Evolutionary conservation across 331 rosid species (phyloP).

Genomic region (Quercus tomentella): DNA sequence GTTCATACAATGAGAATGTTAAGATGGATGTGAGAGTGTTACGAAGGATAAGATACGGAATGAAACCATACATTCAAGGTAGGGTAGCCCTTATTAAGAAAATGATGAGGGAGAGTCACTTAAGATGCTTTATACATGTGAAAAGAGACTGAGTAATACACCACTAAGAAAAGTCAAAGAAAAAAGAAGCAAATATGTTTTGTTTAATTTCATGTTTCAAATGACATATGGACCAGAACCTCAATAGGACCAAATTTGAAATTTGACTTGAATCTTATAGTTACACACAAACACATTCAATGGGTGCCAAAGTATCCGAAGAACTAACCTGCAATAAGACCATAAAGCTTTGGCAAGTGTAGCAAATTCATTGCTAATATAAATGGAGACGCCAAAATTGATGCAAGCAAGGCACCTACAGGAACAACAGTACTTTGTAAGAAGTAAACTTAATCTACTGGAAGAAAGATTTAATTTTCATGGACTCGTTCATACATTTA

Average conservation of each 20-base stretch:
- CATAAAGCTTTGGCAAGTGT: constrained; percentile 67
- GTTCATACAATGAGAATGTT: too few species aligned
- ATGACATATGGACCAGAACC: not conserved
- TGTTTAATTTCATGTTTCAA: not conserved
- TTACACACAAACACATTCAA: not conserved
- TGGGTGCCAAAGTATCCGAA: not conserved
- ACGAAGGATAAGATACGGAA: too few species aligned
- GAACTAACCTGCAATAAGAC: constrained; percentile 59
- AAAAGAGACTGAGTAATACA: too few species aligned
- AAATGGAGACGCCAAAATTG: constrained; percentile 61
- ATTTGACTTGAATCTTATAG: not conserved
- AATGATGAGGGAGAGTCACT: too few species aligned
- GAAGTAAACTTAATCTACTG: not conserved
- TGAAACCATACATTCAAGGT: too few species aligned
- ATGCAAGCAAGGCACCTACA: constrained; percentile 76
- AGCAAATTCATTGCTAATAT: constrained; percentile 50
- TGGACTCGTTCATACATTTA: not conserved
- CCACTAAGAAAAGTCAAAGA: not conserved
- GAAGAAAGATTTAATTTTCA: not conserved
- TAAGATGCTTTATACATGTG: too few species aligned
- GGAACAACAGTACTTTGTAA: constrained; percentile 1
- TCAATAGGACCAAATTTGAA: not conserved
- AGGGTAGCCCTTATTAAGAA: not conserved
- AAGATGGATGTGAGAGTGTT: too few species aligned
- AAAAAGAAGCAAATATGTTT: not conserved